phyloP scores from a whole-genome alignment of 1,284 basidiomycete species.

The Crepidotus sp. region DNA sequence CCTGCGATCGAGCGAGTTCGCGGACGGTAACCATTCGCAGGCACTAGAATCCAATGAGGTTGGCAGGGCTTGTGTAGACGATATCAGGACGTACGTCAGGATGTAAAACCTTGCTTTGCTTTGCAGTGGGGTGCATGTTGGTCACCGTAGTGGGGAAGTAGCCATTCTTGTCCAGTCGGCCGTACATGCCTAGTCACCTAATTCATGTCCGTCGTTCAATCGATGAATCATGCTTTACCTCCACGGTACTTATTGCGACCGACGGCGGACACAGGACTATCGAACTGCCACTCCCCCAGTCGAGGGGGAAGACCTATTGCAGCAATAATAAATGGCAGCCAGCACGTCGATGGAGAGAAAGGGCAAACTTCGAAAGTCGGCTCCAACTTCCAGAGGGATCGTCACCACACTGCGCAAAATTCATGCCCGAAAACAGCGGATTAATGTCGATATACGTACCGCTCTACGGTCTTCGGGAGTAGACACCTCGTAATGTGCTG shows the following conservation, averaged over 20 bases:
- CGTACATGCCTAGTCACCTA: slow-evolving; percentile 42
- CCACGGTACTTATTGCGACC: slow-evolving; percentile 40
- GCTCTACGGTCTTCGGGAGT: slow-evolving; percentile 28
- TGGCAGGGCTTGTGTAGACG: slow-evolving; percentile 7
- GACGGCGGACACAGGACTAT: slow-evolving; percentile 47
- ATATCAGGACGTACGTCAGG: slow-evolving; percentile 40
- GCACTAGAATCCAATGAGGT: slow-evolving; percentile 1
- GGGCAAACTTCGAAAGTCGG: slow-evolving; percentile 50
- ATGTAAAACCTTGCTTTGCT: slow-evolving; percentile 59
- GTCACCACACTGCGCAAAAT: slow-evolving; percentile 35
- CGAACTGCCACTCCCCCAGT: slow-evolving; percentile 43
- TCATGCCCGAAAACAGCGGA: slow-evolving; percentile 1
- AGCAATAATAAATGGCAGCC: neutral
- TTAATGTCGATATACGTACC: slow-evolving; percentile 22
- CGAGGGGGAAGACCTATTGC: slow-evolving; percentile 28
- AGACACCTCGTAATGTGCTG: slow-evolving; percentile 38
- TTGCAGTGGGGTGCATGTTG: slow-evolving; percentile 65
- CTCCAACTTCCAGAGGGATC: slow-evolving; percentile 41
- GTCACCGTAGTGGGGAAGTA: slow-evolving; percentile 66
- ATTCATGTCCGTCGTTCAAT: slow-evolving; percentile 8
- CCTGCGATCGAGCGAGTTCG: slow-evolving; percentile 68
- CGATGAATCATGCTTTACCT: slow-evolving; percentile 27
- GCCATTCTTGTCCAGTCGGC: slow-evolving; percentile 41
- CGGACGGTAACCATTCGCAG: slow-evolving; percentile 25
- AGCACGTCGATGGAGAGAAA: neutral